A percentile compares a stretch with the other conserved stretches of the same genome.
These are phyloP conservation scores for Xylaria sp. DNA, from an alignment of 2,329 filamentous ascomycete species.

Conservation along the genomic window DNA sequence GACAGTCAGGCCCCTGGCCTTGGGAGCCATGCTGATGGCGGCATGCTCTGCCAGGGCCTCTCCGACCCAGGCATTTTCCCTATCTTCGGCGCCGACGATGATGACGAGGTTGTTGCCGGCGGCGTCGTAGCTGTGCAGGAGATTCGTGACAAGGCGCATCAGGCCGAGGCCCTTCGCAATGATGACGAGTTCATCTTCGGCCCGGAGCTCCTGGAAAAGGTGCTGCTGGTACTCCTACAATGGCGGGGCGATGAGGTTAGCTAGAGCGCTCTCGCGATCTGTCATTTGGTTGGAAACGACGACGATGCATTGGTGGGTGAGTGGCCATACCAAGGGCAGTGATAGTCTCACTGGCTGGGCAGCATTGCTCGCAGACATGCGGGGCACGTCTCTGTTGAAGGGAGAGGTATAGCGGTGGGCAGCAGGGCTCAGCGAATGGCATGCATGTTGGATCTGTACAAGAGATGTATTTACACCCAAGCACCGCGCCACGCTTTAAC, in stretches of 20 bases:
- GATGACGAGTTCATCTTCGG: slow-evolving; percentile 93
- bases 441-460: slow-evolving; percentile 42
- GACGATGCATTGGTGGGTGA: not conserved
- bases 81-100: slow-evolving; percentile 87
- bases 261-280: slow-evolving; percentile 3
- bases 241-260: slow-evolving; percentile 4
- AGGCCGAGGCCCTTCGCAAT: slow-evolving; percentile 92
- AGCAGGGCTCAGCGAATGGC: slow-evolving; percentile 34
- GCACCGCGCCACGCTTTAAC: not conserved
- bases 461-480: not conserved
- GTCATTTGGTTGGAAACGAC: not conserved
- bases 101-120: slow-evolving; percentile 93
- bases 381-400: slow-evolving; percentile 47
- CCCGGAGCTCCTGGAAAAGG: slow-evolving; percentile 88
- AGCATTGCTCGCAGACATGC: slow-evolving; percentile 65
- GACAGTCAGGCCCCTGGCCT: slow-evolving; percentile 85
- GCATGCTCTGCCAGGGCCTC: slow-evolving; percentile 96
- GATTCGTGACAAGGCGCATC: slow-evolving; percentile 91
- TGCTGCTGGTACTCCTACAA: slow-evolving; percentile 88
- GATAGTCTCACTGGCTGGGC: slow-evolving; percentile 82
- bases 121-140: slow-evolving; percentile 96
- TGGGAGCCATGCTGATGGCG: slow-evolving; percentile 83
- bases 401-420: slow-evolving; percentile 33
- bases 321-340: slow-evolving; percentile 71
- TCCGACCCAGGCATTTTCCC: slow-evolving; percentile 96